A percentile compares a stretch with the other conserved stretches of the same genome.
phyloP scores from a whole-genome alignment of 176 grass and related monocot genomes.

The Alopecurus myosuroides region DNA sequence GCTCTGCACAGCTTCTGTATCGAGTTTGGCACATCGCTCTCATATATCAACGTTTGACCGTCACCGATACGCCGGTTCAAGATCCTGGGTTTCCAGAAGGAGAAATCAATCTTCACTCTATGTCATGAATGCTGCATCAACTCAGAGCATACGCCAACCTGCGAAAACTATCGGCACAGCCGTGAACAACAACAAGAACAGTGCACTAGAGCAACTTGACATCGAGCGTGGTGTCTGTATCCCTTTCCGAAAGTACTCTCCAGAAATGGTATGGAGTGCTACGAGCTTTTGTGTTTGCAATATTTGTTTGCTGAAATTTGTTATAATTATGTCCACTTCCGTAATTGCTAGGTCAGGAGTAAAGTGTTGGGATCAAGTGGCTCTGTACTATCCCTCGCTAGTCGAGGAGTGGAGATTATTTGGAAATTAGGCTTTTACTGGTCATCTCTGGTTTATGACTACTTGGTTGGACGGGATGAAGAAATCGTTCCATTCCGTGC shows the following conservation, averaged over 20 bases:
- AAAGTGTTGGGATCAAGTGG: conserved; percentile 94
- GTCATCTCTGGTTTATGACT: conserved; percentile 85
- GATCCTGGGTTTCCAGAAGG: conserved; percentile 9
- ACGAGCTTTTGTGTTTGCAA: not conserved
- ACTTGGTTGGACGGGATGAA: conserved; percentile 80
- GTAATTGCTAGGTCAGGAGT: conserved; percentile 71
- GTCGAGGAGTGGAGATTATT: conserved; percentile 84
- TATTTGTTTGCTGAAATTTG: not conserved
- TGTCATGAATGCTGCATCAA: conserved; percentile 42
- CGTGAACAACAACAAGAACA: conserved; percentile 39
- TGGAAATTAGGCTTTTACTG: conserved; percentile 92
- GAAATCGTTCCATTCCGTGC: conserved; percentile 93
- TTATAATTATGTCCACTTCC: conserved; percentile 10
- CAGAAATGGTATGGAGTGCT: conserved; percentile 51
- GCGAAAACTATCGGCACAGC: conserved; percentile 19
- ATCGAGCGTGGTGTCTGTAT: conserved; percentile 94
- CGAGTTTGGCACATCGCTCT: conserved; percentile 25
- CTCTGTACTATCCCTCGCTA: conserved; percentile 69
- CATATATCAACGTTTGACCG: not conserved
- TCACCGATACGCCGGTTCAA: conserved; percentile 15
- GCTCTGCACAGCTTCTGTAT: conserved; percentile 55
- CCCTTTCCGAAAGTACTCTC: conserved; percentile 85
- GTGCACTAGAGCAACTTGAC: conserved; percentile 93
- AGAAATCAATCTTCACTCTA: conserved; percentile 27
- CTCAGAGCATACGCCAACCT: conserved; percentile 28